Conservation (phyloP, 768 basidiomycete species). For the Dictyophora rubrovolvata region DNA sequence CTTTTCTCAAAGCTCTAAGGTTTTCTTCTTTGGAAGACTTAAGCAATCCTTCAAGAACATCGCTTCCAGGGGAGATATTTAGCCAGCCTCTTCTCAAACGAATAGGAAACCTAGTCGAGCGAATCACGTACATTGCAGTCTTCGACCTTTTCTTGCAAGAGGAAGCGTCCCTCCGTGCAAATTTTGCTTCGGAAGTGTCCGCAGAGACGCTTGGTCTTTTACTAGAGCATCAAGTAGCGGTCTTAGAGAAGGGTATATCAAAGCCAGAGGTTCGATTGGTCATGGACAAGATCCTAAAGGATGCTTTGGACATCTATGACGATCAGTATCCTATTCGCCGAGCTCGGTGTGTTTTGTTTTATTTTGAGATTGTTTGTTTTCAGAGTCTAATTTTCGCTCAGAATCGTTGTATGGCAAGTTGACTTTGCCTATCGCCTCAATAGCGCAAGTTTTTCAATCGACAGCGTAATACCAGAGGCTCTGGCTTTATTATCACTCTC, state of each 20-base stretch:
- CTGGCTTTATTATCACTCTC: slow-evolving; percentile 15
- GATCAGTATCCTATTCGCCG: slow-evolving; percentile 45
- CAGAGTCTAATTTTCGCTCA: slow-evolving; percentile 11
- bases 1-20: slow-evolving; percentile 40
- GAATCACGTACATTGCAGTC: slow-evolving; percentile 53
- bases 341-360: slow-evolving; percentile 20
- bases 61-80: slow-evolving; percentile 25
- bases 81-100: slow-evolving; percentile 34
- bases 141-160: slow-evolving; percentile 52
- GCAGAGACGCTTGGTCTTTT: slow-evolving; percentile 38
- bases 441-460: slow-evolving; percentile 16
- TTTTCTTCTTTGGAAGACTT: slow-evolving; percentile 42
- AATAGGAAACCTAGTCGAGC: slow-evolving; percentile 50
- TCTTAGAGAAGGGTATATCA: slow-evolving; percentile 43
- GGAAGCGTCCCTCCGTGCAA: slow-evolving; percentile 36
- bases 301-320: slow-evolving; percentile 41
- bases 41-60: slow-evolving; percentile 18
- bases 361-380: neutral
- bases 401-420: slow-evolving; percentile 44
- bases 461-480: slow-evolving; percentile 18
- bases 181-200: slow-evolving; percentile 9
- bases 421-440: slow-evolving; percentile 33
- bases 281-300: slow-evolving; percentile 33
- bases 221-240: slow-evolving; percentile 50
- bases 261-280: slow-evolving; percentile 44